Base-by-base conservation (phyloP, 768 basidiomycete genomes). In the Porphyrellus cyaneotinctus region DNA sequence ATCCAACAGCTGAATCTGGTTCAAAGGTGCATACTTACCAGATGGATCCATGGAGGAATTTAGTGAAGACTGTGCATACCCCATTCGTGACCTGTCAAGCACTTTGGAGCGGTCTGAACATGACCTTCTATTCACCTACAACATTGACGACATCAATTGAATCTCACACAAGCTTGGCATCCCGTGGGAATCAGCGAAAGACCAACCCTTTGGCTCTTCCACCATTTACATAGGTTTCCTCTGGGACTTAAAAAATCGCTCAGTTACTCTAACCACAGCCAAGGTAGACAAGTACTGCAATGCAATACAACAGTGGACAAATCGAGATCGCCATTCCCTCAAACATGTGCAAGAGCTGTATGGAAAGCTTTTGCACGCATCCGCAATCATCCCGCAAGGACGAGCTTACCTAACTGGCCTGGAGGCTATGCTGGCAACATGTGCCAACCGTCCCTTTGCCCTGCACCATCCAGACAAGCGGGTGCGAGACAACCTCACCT, bases 161-260 rank as follows among this genome's bases (percentile, higher is more conserved):
- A 2, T 61, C 0, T 57, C 62, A 2, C 6, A 37, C 1, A 0
- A 41, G 0, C 53, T 64, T 0, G 54, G 61, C 0, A 58, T 64
- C 0, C 54, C 55, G 0, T 61, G 56, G 62, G 58, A 61, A 17
- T 0, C 1, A 0, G 32, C 45, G 1, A 63, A 63, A 43, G 57
- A 63, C 28, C 54, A 63, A 12, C 51, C 49, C 0, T 59, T 63
- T n/a, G 2, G 2, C 4, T 2, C 33, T 1, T 43, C 47, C 0
- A 57, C 53, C 4, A 48, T 36, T 0, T 63, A 63, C 28, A 63
- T 61, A 5, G 70, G 76, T 4, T 72, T 76, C 54, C 15, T 58
- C 22, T 76, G 74, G 75, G 61, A 74, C 45, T 33, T 73, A 5
- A 43, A 23, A 4, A 1, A 15, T 6, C 35, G 55, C 14, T 47